Conservation (phyloP, 75 land plant genomes). For the Cunninghamia lanceolata region DNA sequence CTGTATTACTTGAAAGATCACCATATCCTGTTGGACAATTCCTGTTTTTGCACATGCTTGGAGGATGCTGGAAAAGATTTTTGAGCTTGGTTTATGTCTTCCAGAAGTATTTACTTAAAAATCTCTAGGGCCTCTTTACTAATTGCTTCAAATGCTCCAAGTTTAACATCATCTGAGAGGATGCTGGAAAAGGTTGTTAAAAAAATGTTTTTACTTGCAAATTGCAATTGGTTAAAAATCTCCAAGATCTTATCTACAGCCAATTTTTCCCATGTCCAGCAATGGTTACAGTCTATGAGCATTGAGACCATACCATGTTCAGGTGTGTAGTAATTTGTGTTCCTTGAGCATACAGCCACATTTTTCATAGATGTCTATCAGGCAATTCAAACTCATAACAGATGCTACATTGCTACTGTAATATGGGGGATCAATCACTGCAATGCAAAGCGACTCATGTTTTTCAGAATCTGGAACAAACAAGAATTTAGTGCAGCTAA, state of each 20-base stretch:
- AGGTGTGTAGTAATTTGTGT: too few species aligned
- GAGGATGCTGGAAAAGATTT: neutral
- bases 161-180: neutral
- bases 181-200: neutral
- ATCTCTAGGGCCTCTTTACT: neutral
- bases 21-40: neutral
- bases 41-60: neutral
- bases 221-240: neutral
- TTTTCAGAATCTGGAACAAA: constrained; percentile 30
- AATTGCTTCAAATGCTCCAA: neutral
- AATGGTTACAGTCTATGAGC: neutral
- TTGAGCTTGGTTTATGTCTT: neutral
- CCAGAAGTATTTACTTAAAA: too few species aligned
- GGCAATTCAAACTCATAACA: neutral
- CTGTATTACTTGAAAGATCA: neutral
- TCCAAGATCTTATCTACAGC: neutral
- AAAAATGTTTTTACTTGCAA: neutral
- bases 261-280: neutral
- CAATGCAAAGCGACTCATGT: constrained; percentile 27
- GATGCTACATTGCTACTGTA: constrained; percentile 34
- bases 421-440: constrained; percentile 24
- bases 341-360: too few species aligned
- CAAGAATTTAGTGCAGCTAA: constrained; percentile 15
- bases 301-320: neutral
- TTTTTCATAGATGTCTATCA: too few species aligned